Evolutionary conservation across 2,329 filamentous ascomycete genomes (phyloP), one percentile per base, ranked within the genome.

Genomic region (Cadophora malorum): DNA sequence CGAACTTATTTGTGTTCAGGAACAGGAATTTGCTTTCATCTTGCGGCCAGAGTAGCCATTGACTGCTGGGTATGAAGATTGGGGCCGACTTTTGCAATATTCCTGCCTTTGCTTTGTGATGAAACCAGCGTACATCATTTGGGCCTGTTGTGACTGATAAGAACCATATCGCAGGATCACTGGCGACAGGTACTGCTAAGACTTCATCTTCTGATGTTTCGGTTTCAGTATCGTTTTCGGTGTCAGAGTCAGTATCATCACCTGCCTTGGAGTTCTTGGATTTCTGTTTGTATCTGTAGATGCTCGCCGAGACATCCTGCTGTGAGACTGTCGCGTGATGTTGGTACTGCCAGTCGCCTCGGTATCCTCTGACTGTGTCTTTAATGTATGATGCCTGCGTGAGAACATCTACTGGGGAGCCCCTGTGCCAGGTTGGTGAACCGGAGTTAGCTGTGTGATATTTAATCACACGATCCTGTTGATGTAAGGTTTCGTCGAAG

Each of bases 1-100:
- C 45, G 38, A 45, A 49, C 3, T 52, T 64, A 35, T 60, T 28
- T 8, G 31, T 50, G 31, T 67, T 47, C 16, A 67, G 33, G 23
- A 55, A 33, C 3, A 64, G 23, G 25, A 55, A 21, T n/a, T 25
- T 47, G 7, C 28, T n/a, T 9, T 59, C 41, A 19, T 49, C 53
- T 25, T 67, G 60, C 14, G 66, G 61, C 66, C 66, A 67, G 4
- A 67, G 25, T 23, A 67, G 14, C 61, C 52, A 67, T 9, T 19
- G 21, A 19, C 53, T 52, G 10, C 47, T 21, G 12, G 52, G 41
- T 4, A 67, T 45, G 16, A 52, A 33, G 4, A 67, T 8, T 19
- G 60, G 66, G 8, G 45, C 14, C 10, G 66, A 67, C 31, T 31
- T 55, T 33, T 67, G 60, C n/a, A 67, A 33, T 14, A 62, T 64